Base-by-base conservation (phyloP, 371 early-diverging fungal genomes). In the Mucor lusitanicus region DNA sequence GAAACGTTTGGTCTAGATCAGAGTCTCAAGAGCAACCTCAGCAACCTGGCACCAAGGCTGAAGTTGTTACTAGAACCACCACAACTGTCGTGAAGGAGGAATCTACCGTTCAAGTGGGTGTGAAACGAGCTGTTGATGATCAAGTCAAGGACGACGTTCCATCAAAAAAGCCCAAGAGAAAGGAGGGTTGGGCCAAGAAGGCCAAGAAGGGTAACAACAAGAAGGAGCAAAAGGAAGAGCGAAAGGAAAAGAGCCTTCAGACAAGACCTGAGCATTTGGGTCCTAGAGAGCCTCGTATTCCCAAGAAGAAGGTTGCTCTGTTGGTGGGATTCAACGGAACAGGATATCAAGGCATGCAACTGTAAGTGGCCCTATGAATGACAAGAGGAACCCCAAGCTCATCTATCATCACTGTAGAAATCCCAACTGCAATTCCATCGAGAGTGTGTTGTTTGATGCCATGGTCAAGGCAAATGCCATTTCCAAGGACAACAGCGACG, bases 331-430 rank as follows among this genome's bases (percentile, higher is more conserved):
- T 93, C 74, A 93, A 93, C 67, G 99, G 99, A 5, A 94, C 96
- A n/a, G 96, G 94, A 0, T 99, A 95, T 82, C 89, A 92, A 67
- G 99, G 99, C 35, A 94, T 98, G 96, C 98, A 98, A 77, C 82
- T 95, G 91, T 92, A 89, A 73, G 84, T 71, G 42, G 13, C 9
- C 13, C 6, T 19, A 8, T 3, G 25, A 35, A 64, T 40, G 8
- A 35, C 0, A 6, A 46, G 19, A 8, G 37, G 13, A 2, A 3
- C 3, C 30, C 30, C 2, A 11, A 11, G 37, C 50, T 25, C 9
- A 50, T 50, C 23, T 50, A 25, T 50, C 12, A 25, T 50, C 12
- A 46, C 53, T 44, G n/a, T 61, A 90, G 89, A 27, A 95, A 95
- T 69, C 91, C 88, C 0, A 80, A 80, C 23, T 90, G 90, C 9